Evolutionary conservation across 2,329 filamentous ascomycete species (phyloP), one percentile per base, ranked within the genome.

Genomic region (Mariannaea elegans): DNA sequence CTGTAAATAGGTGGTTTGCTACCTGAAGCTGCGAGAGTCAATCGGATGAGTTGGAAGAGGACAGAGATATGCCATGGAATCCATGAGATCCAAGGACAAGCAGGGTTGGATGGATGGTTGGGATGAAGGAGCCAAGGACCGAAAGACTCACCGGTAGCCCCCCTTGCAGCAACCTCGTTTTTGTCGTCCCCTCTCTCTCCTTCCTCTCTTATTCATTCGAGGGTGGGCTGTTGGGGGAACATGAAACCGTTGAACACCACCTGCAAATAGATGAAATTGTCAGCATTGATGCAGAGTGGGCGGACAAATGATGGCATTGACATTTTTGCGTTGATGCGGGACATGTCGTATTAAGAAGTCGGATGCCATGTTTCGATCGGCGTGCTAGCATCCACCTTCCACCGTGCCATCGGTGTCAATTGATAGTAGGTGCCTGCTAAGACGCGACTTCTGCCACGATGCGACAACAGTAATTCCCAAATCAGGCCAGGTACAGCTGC

Each of bases 301-400:
- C n/a, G n/a, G 56, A 48, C 49, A 53, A 57, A 51, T 52, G 41
- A 47, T 47, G 47, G 23, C 55, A n/a, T 46, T 52, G 41, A 23
- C 32, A n/a, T 45, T 46, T 52, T 27, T 38, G 45, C 46, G 36
- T 53, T 61, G 60, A 65, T 52, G 65, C 51, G 65, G 62, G 63
- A 62, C 55, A 51, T 36, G 58, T 61, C 58, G 64, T 56, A 56
- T 68, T 70, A 64, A 69, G 62, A 69, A 69, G 66, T 70, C 59
- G 66, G 63, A 70, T 66, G 66, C 48, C 59, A 56, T 48, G 44
- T 42, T 57, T 59, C 45, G 50, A 60, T 38, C 57, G 59, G 57
- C 57, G 32, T 66, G 56, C 62, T 56, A 47, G 63, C 63, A 62
- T 39, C 61, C 49, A 63, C 56, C 36, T 44, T 44, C 21, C 21